These are phyloP conservation scores for Termitomyces sp. DNA, from an alignment of 768 basidiomycete genomes.

Conservation along the genomic window DNA sequence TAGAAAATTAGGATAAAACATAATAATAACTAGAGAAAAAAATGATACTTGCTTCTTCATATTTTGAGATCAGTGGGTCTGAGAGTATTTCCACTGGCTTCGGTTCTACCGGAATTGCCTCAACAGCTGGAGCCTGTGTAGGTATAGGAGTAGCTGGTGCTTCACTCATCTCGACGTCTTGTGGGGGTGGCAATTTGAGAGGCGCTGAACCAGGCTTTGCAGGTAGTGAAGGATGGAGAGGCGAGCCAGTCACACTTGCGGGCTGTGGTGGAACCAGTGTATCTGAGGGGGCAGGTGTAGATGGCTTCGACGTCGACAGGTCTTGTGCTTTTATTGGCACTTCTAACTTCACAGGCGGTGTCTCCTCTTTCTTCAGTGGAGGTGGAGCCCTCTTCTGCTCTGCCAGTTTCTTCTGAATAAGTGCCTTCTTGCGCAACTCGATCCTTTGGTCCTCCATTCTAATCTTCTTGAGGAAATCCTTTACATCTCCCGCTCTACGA, in stretches of 20 bases:
- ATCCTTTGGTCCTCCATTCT: slow-evolving; percentile 63
- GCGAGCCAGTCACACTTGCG: slow-evolving; percentile 29
- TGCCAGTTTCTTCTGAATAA: slow-evolving; percentile 17
- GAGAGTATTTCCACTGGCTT: slow-evolving; percentile 20
- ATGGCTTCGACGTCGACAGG: slow-evolving; percentile 5
- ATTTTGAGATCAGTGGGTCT: slow-evolving; percentile 48
- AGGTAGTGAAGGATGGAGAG: slow-evolving; percentile 66
- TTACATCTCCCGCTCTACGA: slow-evolving; percentile 63
- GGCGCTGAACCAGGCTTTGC: slow-evolving; percentile 54
- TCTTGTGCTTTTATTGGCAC: slow-evolving; percentile 13
- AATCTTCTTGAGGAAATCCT: slow-evolving; percentile 67
- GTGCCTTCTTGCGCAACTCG: slow-evolving; percentile 39
- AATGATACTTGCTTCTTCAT: slow-evolving; percentile 52
- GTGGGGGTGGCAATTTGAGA: slow-evolving; percentile 15
- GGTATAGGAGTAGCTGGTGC: slow-evolving; percentile 20
- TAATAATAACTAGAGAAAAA: slow-evolving; percentile 1
- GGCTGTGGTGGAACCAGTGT: slow-evolving; percentile 22
- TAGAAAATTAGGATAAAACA: slow-evolving; percentile 1
- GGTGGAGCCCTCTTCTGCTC: slow-evolving; percentile 20
- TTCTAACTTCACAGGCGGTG: slow-evolving; percentile 11
- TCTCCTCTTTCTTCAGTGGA: slow-evolving; percentile 8
- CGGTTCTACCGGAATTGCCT: slow-evolving; percentile 13
- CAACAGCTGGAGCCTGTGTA: slow-evolving; percentile 17
- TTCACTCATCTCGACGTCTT: slow-evolving; percentile 22
- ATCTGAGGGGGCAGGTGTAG: slow-evolving; percentile 14